Evolutionary conservation across 768 basidiomycete species (phyloP).

Genomic region (Sistotremastrum suecicum): DNA sequence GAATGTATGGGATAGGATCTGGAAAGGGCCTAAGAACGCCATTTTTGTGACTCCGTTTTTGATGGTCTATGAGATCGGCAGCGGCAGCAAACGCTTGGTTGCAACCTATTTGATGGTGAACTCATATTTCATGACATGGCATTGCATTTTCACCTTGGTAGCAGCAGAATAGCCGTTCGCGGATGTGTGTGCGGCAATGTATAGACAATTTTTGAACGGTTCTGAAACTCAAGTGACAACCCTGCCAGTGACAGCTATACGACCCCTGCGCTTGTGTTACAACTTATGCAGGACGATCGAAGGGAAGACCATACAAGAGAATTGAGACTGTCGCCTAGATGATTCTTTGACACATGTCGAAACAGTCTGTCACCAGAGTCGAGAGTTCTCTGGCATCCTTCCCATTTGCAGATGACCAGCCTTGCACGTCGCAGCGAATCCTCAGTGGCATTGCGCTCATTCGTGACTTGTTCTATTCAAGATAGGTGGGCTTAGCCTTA

Average conservation of each 20-base stretch:
- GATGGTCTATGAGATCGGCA: constrained; percentile 36
- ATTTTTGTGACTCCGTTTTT: constrained; percentile 25
- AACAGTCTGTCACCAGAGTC: too few species aligned
- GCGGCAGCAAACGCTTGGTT: constrained; percentile 31
- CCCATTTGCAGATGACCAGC: too few species aligned
- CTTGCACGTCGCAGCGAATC: too few species aligned
- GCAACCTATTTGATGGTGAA: constrained; percentile 30
- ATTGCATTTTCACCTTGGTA: constrained; percentile 31
- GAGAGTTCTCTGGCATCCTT: too few species aligned
- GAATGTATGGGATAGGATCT: constrained; percentile 14
- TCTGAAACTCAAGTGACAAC: constrained; percentile 33
- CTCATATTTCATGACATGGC: neutral
- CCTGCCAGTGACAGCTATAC: constrained; percentile 26
- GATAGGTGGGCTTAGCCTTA: too few species aligned
- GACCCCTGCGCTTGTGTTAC: neutral
- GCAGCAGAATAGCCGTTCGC: constrained; percentile 28
- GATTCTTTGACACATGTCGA: too few species aligned
- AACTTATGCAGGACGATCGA: neutral
- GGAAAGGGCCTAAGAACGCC: constrained; percentile 21
- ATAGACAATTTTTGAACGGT: constrained; percentile 20
- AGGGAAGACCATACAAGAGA: too few species aligned
- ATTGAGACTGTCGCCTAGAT: too few species aligned
- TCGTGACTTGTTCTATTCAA: too few species aligned
- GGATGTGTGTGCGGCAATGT: constrained; percentile 44
- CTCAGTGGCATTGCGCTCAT: too few species aligned